Percentiles rank a stretch among this genome's conserved stretches.
These are phyloP conservation scores for Phaseolus coccineus DNA, from an alignment of 331 rosid genomes.

Conservation along the genomic window DNA sequence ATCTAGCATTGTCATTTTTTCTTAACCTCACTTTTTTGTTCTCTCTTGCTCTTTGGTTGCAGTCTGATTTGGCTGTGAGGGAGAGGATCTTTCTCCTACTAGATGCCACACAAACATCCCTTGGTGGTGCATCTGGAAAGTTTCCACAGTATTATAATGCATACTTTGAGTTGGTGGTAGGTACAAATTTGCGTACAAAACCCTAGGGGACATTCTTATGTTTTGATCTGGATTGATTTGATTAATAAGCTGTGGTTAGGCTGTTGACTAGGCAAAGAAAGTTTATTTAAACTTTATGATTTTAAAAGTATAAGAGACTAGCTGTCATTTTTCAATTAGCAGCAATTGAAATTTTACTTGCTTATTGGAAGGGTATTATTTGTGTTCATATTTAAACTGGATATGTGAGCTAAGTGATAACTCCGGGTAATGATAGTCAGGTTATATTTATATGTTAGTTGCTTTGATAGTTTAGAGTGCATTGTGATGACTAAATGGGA, in stretches of 20 bases:
- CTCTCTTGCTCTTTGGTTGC: constrained; percentile 46
- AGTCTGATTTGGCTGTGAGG: constrained; percentile 91
- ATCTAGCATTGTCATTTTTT: constrained; percentile 26
- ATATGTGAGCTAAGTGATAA: not conserved
- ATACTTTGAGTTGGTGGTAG: constrained; percentile 93
- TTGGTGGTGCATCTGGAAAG: constrained; percentile 97
- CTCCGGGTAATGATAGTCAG: constrained; percentile 20
- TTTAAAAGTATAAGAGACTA: constrained; percentile 19
- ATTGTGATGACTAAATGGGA: constrained; percentile 8
- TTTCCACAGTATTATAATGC: constrained; percentile 92
- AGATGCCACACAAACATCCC: constrained; percentile 98
- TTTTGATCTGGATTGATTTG: constrained; percentile 29
- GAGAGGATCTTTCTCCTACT: constrained; percentile 93
- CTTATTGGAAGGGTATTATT: not conserved
- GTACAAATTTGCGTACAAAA: constrained; percentile 45
- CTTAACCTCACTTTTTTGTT: constrained; percentile 2
- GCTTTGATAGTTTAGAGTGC: constrained; percentile 1
- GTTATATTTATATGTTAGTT: constrained; percentile 22
- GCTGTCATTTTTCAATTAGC: constrained; percentile 5
- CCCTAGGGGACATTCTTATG: constrained; percentile 18
- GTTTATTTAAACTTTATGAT: constrained; percentile 12
- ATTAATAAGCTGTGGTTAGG: constrained; percentile 19
- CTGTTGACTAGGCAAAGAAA: constrained; percentile 19
- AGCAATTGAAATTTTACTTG: not conserved
- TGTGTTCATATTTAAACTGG: constrained; percentile 4